A percentile compares a stretch with the other conserved stretches of the same genome.
These are phyloP conservation scores for Camptophora hylomeconis DNA, from an alignment of 2,329 filamentous ascomycete species.

Conservation along the genomic window DNA sequence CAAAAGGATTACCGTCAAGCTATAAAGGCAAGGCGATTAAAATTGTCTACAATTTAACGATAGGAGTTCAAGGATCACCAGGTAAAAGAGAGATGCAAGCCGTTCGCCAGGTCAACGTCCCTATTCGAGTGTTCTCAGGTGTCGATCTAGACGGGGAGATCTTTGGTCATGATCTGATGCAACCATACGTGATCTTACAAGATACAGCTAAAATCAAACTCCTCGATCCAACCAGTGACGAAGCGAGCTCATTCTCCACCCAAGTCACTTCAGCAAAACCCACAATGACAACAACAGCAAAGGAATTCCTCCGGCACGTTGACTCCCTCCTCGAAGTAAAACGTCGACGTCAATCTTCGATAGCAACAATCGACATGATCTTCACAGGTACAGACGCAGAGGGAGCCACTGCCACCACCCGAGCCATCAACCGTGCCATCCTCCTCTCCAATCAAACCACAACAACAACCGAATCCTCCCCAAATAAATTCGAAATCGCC, in stretches of 20 bases:
- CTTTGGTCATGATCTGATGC: constrained; percentile 86
- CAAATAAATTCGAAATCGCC: constrained; percentile 92
- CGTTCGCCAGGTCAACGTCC: constrained; percentile 80
- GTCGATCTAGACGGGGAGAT: constrained; percentile 83
- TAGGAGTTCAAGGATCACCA: constrained; percentile 79
- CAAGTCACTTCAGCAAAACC: constrained; percentile 38
- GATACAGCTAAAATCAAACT: constrained; percentile 62
- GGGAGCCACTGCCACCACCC: constrained; percentile 37
- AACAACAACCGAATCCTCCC: constrained; percentile 45
- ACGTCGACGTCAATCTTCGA: constrained; percentile 15
- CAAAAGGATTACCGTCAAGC: constrained; percentile 77
- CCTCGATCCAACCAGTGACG: constrained; percentile 33
- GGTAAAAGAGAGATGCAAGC: constrained; percentile 60
- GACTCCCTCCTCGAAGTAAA: constrained; percentile 14
- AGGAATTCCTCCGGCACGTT: constrained; percentile 19
- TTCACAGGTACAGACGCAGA: constrained; percentile 23
- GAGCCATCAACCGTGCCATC: constrained; percentile 83
- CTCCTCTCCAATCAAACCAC: constrained; percentile 57
- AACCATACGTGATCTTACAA: constrained; percentile 75
- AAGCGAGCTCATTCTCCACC: constrained; percentile 55
- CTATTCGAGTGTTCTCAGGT: constrained; percentile 84
- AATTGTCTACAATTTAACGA: constrained; percentile 77
- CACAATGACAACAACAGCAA: constrained; percentile 28
- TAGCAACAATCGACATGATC: constrained; percentile 9
- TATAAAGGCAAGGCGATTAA: constrained; percentile 88